These are phyloP conservation scores for Amphichorda felina DNA, from an alignment of 2,329 filamentous ascomycete genomes.

Conservation along the genomic window DNA sequence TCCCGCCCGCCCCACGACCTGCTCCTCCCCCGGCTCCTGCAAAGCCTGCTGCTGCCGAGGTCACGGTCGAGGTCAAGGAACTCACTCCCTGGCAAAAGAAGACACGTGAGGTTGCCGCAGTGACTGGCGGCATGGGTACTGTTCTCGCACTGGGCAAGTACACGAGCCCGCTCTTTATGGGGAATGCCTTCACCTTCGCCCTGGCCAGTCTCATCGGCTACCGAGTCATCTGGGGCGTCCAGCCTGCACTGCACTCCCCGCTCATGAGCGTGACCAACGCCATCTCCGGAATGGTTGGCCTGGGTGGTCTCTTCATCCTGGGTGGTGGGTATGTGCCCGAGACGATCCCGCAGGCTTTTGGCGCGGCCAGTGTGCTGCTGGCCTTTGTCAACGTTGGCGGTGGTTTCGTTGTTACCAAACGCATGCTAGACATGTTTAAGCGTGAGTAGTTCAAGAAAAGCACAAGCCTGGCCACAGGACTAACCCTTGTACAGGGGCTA, in stretches of 20 bases:
- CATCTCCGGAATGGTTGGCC: conserved; percentile 83
- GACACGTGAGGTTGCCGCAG: conserved; percentile 59
- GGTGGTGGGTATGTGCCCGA: conserved; percentile 69
- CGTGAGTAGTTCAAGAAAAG: conserved; percentile 26
- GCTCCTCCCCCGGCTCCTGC: conserved; percentile 40
- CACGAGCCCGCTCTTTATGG: conserved; percentile 77
- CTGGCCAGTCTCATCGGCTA: conserved; percentile 81
- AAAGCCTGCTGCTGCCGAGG: conserved; percentile 30
- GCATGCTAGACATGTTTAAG: conserved; percentile 90
- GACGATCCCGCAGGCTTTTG: conserved; percentile 68
- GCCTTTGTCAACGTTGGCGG: conserved; percentile 84
- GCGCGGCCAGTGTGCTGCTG: conserved; percentile 67
- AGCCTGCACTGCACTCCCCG: conserved; percentile 73
- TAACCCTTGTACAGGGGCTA: conserved; percentile 43
- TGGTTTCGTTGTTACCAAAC: conserved; percentile 83
- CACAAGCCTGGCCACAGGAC: neutral
- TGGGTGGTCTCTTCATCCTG: conserved; percentile 82
- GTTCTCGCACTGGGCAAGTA: conserved; percentile 68
- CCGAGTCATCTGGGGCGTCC: conserved; percentile 77
- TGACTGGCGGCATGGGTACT: conserved; percentile 69
- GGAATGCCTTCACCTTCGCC: conserved; percentile 74
- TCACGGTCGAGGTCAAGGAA: conserved; percentile 40
- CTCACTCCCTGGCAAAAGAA: conserved; percentile 76
- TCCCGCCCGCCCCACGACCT: conserved; percentile 65
- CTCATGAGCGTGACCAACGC: conserved; percentile 92